These are phyloP conservation scores for Petrea volubilis DNA, from an alignment of 257 asterid species.

Conservation along the genomic window DNA sequence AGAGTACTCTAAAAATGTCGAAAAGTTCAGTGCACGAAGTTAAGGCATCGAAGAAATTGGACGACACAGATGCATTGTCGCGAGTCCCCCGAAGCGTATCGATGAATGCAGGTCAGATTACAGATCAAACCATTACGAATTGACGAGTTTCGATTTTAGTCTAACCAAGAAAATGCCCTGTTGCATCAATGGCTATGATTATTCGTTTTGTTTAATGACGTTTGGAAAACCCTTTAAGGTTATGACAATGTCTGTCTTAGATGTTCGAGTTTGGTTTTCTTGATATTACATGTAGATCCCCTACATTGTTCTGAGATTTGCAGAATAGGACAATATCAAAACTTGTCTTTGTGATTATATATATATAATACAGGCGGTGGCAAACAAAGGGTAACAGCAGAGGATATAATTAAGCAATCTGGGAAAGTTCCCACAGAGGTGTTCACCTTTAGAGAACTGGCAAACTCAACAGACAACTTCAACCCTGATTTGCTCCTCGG, in stretches of 20 bases:
- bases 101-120: conserved; percentile 58
- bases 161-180: no score
- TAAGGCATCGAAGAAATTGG: conserved; percentile 34
- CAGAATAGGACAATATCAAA: not conserved
- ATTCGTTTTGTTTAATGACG: not conserved
- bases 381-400: conserved; percentile 55
- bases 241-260: not conserved
- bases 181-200: no score
- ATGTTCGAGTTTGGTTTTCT: not conserved
- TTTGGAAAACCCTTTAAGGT: not conserved
- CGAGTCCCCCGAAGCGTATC: conserved; percentile 60
- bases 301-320: not conserved
- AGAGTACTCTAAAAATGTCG: conserved; percentile 51
- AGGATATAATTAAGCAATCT: conserved; percentile 49
- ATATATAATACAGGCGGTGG: conserved; percentile 37
- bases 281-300: not conserved
- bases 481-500: conserved; percentile 73
- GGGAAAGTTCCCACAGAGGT: conserved; percentile 60
- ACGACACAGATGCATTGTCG: conserved; percentile 42
- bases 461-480: conserved; percentile 76
- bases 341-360: conserved; percentile 4
- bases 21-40: conserved; percentile 51
- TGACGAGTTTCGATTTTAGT: no score
- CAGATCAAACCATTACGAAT: not conserved
- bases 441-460: conserved; percentile 80